A percentile compares a stretch with the other conserved stretches of the same genome.
Conservation (phyloP, 2,329 filamentous ascomycete species). For the Colletotrichum tanaceti region DNA sequence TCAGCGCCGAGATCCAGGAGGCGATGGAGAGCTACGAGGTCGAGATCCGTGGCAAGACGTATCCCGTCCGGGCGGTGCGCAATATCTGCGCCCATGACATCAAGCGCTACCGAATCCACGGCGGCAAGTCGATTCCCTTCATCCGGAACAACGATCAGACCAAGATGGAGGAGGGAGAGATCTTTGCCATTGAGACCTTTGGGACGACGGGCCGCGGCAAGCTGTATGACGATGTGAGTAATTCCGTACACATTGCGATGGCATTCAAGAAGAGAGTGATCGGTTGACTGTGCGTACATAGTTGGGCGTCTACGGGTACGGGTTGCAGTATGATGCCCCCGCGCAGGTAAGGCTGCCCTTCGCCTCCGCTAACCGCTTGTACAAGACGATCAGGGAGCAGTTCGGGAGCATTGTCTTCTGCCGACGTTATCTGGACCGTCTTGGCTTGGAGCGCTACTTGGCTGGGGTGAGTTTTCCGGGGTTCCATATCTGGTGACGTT, state of each 20-base stretch:
- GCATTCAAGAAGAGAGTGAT: background rate
- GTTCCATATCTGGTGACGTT: accelerated
- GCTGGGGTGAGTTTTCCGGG: conserved; percentile 60
- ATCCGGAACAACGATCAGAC: conserved; percentile 89
- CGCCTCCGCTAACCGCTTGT: conserved; percentile 65
- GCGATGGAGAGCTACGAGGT: conserved; percentile 94
- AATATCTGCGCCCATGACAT: conserved; percentile 94
- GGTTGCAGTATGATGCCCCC: conserved; percentile 53
- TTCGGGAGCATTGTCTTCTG: conserved; percentile 72
- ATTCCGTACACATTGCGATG: background rate
- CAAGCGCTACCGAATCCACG: conserved; percentile 88
- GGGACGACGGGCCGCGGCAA: conserved; percentile 92
- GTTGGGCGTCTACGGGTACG: conserved; percentile 65
- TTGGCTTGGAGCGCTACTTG: conserved; percentile 70
- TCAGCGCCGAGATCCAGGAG: conserved; percentile 87
- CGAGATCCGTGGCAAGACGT: conserved; percentile 80
- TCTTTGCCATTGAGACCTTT: conserved; percentile 96
- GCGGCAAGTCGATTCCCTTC: conserved; percentile 92
- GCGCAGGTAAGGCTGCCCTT: conserved; percentile 54
- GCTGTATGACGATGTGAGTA: conserved; percentile 80
- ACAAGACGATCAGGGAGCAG: conserved; percentile 70
- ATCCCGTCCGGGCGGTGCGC: conserved; percentile 85
- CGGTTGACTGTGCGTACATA: conserved; percentile 42
- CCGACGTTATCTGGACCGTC: conserved; percentile 70
- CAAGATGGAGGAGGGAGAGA: conserved; percentile 98